Percentiles rank a stretch among this genome's conserved stretches.
phyloP scores from a whole-genome alignment of 108 stramenopile species.

The Phaeodactylum tricornutum region DNA sequence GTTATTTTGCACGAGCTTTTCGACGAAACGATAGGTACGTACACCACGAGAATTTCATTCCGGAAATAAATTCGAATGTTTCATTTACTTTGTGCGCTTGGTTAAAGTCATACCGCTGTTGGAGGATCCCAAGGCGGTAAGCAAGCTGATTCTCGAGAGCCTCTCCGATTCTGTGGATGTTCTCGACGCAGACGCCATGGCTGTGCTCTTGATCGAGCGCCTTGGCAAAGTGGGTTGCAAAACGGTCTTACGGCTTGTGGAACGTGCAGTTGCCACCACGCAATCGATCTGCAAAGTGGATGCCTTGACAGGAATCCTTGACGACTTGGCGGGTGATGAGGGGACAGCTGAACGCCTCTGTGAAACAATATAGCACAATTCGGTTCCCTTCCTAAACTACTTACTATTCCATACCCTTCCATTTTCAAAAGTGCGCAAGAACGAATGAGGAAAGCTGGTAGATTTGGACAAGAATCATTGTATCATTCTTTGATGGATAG shows the following conservation, averaged over 20 bases:
- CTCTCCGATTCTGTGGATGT: conserved; percentile 13
- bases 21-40: conserved; percentile 51
- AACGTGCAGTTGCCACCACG: conserved; percentile 43
- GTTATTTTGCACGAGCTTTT: conserved; percentile 47
- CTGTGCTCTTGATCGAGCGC: conserved; percentile 25
- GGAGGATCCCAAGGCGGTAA: conserved; percentile 29
- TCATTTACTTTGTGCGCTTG: not conserved
- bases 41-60: no score
- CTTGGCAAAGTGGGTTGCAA: conserved; percentile 57
- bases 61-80: not conserved
- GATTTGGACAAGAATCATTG: no score
- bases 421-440: no score
- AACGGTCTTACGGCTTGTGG: conserved; percentile 47
- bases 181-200: conserved; percentile 25
- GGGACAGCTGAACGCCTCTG: conserved; percentile 30
- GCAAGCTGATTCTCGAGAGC: conserved; percentile 37
- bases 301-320: conserved; percentile 33
- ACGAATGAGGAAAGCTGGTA: no score
- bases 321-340: conserved; percentile 46
- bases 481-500: no score
- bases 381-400: no score
- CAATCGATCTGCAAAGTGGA: conserved; percentile 15
- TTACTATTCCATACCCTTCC: no score
- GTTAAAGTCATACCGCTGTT: conserved; percentile 40
- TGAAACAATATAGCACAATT: no score